Conservation (phyloP, 1,284 basidiomycete genomes). For the Quambalaria eucalypti region DNA sequence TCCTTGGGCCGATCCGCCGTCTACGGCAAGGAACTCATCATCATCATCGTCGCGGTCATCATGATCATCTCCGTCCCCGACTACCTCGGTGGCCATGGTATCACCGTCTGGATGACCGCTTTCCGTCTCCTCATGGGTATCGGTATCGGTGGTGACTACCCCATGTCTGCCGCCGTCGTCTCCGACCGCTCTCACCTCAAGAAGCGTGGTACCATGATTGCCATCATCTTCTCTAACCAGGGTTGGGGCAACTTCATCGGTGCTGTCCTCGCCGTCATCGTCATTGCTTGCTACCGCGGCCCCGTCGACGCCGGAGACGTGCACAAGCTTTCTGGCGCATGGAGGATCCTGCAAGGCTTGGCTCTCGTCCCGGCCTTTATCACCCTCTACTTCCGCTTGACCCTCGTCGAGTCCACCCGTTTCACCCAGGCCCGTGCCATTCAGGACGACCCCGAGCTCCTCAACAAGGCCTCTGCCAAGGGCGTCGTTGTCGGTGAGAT, state of each 20-base stretch:
- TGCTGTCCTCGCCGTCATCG: slow-evolving; percentile 61
- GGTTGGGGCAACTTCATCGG: slow-evolving; percentile 46
- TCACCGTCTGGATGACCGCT: slow-evolving; percentile 38
- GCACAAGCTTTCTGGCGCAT: slow-evolving; percentile 40
- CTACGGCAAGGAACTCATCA: slow-evolving; percentile 41
- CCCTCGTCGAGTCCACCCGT: slow-evolving; percentile 55
- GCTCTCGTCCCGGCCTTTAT: slow-evolving; percentile 35
- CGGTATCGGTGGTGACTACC: slow-evolving; percentile 69
- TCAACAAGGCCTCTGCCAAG: slow-evolving; percentile 41
- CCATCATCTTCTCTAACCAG: slow-evolving; percentile 49
- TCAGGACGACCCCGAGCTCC: slow-evolving; percentile 67
- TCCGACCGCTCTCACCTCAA: slow-evolving; percentile 32
- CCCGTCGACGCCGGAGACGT: slow-evolving; percentile 21
- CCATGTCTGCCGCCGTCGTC: slow-evolving; percentile 55
- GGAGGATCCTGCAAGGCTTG: slow-evolving; percentile 45
- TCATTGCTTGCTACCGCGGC: slow-evolving; percentile 62
- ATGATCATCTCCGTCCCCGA: slow-evolving; percentile 41
- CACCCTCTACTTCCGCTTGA: slow-evolving; percentile 52
- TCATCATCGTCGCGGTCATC: slow-evolving; percentile 38
- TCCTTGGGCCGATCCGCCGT: slow-evolving; percentile 40
- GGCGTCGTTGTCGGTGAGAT: slow-evolving; percentile 51
- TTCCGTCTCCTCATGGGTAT: slow-evolving; percentile 41
- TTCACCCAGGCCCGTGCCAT: slow-evolving; percentile 72
- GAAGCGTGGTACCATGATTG: slow-evolving; percentile 35
- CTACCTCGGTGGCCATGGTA: slow-evolving; percentile 29